Conservation (phyloP, 257 asterid genomes). For the Solanum ossicruentum region DNA sequence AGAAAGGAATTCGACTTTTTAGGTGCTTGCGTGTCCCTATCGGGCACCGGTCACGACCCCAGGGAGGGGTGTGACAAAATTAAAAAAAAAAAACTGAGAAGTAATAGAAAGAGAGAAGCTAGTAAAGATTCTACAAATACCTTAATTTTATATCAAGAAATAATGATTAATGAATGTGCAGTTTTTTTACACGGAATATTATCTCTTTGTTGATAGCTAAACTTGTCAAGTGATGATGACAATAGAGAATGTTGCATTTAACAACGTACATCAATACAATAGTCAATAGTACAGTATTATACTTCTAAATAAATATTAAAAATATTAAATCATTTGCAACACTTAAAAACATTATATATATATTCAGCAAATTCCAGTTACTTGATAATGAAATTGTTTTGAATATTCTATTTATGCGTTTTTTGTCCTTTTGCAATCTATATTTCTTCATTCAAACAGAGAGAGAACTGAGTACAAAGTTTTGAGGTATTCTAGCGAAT, state of each 20-base stretch:
- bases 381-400: background rate
- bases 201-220: background rate
- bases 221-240: background rate
- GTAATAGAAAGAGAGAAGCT: background rate
- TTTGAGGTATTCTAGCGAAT: no score
- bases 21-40: no score
- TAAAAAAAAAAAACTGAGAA: background rate
- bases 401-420: background rate
- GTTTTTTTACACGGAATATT: background rate
- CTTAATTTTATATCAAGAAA: background rate
- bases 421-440: background rate
- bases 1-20: no score
- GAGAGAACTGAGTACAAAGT: no score
- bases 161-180: background rate
- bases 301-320: background rate
- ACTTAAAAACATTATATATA: background rate
- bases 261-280: background rate
- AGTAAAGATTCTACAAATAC: background rate
- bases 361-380: background rate
- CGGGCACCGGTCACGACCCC: no score
- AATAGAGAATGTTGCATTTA: background rate
- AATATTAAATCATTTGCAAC: background rate
- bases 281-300: background rate
- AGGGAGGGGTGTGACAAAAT: no score
- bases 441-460: background rate